phyloP scores from a whole-genome alignment of 345 rosid genomes.

The Pistacia integerrima region DNA sequence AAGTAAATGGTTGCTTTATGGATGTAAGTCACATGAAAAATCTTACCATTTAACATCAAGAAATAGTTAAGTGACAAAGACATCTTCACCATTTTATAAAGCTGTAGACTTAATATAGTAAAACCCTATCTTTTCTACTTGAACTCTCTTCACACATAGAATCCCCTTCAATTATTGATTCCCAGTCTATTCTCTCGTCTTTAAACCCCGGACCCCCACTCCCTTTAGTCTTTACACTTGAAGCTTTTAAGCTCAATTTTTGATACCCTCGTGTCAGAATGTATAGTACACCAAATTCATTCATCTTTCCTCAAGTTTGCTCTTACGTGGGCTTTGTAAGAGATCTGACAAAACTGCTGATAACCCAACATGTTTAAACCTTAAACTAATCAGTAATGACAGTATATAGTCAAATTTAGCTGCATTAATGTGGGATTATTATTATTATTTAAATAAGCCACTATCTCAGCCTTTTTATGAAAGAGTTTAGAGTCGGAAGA shows the following conservation, averaged over 20 bases:
- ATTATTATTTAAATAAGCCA: not conserved
- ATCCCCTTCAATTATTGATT: conserved; percentile 22
- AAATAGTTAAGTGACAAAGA: conserved; percentile 18
- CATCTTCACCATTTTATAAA: conserved; percentile 17
- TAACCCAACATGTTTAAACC: not conserved
- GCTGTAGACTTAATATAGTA: not conserved
- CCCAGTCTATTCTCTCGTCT: conserved; percentile 7
- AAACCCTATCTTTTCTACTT: conserved; percentile 19
- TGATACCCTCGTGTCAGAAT: not conserved
- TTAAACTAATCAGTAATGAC: no score
- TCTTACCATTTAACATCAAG: conserved; percentile 11
- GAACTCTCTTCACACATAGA: not conserved
- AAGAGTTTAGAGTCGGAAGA: not conserved
- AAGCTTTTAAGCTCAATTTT: not conserved
- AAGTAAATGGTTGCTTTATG: not conserved
- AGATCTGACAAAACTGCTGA: no score
- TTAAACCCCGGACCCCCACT: not conserved
- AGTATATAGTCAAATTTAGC: conserved; percentile 16
- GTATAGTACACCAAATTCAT: not conserved
- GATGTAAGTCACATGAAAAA: not conserved
- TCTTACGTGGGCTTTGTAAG: no score
- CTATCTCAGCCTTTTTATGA: not conserved
- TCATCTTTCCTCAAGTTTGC: no score
- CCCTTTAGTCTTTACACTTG: not conserved
- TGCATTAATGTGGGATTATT: not conserved